Conservation (phyloP, 345 rosid genomes). For the Lagerstroemia speciosa region DNA sequence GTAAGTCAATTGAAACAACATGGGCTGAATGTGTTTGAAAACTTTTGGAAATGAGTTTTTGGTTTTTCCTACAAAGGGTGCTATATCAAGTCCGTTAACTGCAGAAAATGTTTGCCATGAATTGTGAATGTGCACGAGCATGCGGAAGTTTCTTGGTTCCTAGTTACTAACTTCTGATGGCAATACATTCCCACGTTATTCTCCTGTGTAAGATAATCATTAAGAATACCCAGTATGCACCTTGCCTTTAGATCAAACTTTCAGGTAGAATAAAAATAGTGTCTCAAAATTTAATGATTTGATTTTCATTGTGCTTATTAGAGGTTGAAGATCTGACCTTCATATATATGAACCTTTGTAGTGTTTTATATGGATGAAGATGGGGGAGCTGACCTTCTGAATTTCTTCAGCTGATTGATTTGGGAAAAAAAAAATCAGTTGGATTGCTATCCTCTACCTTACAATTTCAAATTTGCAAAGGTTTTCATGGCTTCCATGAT, state of each 20-base stretch:
- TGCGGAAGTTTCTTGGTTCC: background rate
- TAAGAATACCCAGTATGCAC: background rate
- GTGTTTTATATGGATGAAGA: background rate
- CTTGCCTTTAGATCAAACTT: background rate
- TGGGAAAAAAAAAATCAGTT: background rate
- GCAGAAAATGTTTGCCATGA: background rate
- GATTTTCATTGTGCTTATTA: background rate
- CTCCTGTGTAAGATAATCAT: background rate
- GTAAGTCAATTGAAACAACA: too few species aligned
- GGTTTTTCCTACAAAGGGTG: background rate
- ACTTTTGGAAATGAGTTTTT: background rate
- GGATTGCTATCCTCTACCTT: background rate
- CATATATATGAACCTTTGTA: background rate
- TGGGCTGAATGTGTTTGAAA: too few species aligned
- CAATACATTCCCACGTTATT: background rate
- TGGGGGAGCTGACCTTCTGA: too few species aligned
- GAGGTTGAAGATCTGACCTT: background rate
- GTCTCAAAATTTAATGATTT: background rate
- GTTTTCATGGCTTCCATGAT: background rate
- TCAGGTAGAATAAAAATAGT: background rate
- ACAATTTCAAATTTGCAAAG: too few species aligned
- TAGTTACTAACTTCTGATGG: background rate
- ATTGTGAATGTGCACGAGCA: background rate
- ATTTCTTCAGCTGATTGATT: background rate
- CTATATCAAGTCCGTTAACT: background rate